phyloP scores from a whole-genome alignment of 352 stramenopile genomes.

The Lagenidium sp. region DNA sequence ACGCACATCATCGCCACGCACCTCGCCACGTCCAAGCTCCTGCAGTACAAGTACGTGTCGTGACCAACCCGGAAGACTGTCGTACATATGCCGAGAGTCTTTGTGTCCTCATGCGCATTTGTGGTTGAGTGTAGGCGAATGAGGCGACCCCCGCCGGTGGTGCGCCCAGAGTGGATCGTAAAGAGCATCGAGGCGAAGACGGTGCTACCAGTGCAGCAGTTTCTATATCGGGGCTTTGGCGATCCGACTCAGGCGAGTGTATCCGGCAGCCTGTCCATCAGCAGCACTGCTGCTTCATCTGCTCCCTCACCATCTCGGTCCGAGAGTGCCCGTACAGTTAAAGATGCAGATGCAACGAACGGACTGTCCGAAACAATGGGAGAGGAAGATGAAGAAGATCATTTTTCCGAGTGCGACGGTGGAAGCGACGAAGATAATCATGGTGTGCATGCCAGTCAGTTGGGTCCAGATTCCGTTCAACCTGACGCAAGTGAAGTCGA shows the following conservation, averaged over 20 bases:
- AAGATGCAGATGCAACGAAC: too few relatives aligned
- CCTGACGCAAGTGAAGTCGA: neutral
- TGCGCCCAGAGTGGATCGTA: slow-evolving; percentile 89
- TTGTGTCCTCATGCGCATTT: too few relatives aligned
- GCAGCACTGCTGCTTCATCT: too few relatives aligned
- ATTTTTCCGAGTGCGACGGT: slow-evolving; percentile 18
- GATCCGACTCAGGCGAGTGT: slow-evolving; percentile 59
- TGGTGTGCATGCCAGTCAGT: slow-evolving; percentile 5
- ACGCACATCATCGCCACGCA: slow-evolving; percentile 87
- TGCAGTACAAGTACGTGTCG: slow-evolving; percentile 60
- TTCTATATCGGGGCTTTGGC: slow-evolving; percentile 78
- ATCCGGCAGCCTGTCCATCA: slow-evolving; percentile 13
- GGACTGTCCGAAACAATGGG: too few relatives aligned
- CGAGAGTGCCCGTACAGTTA: too few relatives aligned
- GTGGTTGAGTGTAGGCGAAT: slow-evolving; percentile 29
- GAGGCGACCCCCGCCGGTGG: slow-evolving; percentile 58
- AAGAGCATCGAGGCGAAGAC: slow-evolving; percentile 72
- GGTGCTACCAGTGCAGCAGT: slow-evolving; percentile 67
- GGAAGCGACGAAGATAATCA: slow-evolving; percentile 15
- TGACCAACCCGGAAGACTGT: too few relatives aligned
- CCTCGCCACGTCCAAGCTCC: slow-evolving; percentile 76
- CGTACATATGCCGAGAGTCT: too few relatives aligned
- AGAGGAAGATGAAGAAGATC: slow-evolving; percentile 2
- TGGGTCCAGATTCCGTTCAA: neutral
- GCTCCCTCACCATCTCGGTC: too few relatives aligned